Evolutionary conservation across 805 yeast species (phyloP).

Genomic region (Kodamaea kaohsiungensis): DNA sequence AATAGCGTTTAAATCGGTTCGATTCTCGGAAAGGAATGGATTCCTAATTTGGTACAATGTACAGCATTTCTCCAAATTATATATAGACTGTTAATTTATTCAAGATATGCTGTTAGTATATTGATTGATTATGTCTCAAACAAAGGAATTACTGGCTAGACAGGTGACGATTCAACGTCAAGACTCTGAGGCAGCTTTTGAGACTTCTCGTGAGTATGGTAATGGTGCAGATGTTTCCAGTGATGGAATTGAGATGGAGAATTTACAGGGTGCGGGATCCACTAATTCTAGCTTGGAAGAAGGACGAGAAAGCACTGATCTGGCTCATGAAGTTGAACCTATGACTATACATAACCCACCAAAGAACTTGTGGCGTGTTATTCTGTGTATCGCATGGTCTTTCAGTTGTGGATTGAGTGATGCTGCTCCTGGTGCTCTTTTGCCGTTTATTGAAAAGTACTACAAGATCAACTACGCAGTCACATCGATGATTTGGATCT

Average conservation of each 20-base stretch:
- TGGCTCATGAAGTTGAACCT: background rate
- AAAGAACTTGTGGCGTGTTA: slow-evolving; percentile 42
- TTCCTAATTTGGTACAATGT: background rate
- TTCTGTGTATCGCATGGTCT: slow-evolving; percentile 42
- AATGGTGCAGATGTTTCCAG: background rate
- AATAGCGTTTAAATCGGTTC: background rate
- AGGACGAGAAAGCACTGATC: background rate
- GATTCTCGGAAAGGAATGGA: background rate
- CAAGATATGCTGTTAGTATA: background rate
- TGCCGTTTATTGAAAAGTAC: slow-evolving; percentile 52
- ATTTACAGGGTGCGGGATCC: background rate
- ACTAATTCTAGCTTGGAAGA: background rate
- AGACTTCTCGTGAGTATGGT: background rate
- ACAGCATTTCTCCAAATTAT: background rate
- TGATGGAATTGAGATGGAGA: background rate
- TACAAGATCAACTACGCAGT: slow-evolving; percentile 50
- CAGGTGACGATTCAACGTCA: slow-evolving; percentile 2
- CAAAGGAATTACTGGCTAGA: background rate
- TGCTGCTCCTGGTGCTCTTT: slow-evolving; percentile 61
- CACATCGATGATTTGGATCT: slow-evolving; percentile 60
- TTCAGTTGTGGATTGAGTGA: slow-evolving; percentile 49
- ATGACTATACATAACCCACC: slow-evolving; percentile 48
- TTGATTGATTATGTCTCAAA: background rate
- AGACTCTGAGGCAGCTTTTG: background rate
- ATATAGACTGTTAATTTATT: too few relatives aligned